Conservation (phyloP, 306 rosid species). For the Lagenaria siceraria region DNA sequence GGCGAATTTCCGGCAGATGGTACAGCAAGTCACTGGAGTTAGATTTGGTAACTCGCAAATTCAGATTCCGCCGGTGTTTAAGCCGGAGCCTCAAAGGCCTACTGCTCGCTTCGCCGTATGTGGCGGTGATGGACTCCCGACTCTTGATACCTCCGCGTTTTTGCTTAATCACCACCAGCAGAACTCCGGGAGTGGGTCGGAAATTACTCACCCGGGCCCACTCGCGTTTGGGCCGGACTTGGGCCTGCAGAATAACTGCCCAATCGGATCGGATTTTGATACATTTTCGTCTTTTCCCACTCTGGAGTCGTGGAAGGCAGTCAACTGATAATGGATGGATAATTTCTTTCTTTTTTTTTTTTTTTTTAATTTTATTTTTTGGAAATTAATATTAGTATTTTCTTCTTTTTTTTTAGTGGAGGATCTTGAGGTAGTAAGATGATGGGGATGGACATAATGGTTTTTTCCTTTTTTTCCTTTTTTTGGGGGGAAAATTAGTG, state of each 20-base stretch:
- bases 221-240: conserved; percentile 3
- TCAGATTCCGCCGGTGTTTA: conserved; percentile 31
- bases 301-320: conserved; percentile 78
- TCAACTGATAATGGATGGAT: conserved; percentile 23
- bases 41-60: conserved; percentile 20
- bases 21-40: conserved; percentile 86
- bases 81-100: conserved; percentile 72
- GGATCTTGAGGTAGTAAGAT: background rate
- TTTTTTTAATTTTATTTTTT: background rate
- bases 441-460: background rate
- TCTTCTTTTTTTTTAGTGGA: background rate
- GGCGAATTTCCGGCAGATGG: conserved; percentile 83
- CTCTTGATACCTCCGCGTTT: conserved; percentile 81
- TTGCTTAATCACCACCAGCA: conserved; percentile 42
- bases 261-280: conserved; percentile 51
- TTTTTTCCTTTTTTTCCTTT: background rate
- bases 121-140: conserved; percentile 37
- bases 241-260: conserved; percentile 8
- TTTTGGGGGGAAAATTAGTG: background rate
- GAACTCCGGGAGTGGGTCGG: conserved; percentile 1
- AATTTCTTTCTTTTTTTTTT: background rate
- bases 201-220: conserved; percentile 21
- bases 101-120: conserved; percentile 13
- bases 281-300: conserved; percentile 66
- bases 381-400: background rate